Percentiles rank a stretch among this genome's conserved stretches.
Conservation (phyloP, 2,329 filamentous ascomycete species). For the Fusarium coicis region DNA sequence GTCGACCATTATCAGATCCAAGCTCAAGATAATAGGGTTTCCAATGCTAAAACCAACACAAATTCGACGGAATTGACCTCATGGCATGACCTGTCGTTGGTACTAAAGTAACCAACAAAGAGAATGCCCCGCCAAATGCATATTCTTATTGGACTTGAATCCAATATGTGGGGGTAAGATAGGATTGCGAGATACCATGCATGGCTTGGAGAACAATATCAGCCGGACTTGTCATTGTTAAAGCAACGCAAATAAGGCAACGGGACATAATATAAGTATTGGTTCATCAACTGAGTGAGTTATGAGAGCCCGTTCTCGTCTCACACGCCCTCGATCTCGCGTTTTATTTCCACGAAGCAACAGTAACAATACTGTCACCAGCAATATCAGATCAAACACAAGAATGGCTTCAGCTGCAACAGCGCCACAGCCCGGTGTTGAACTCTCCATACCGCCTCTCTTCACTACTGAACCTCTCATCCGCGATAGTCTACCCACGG, state of each 20-base stretch:
- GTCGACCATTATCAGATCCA: neutral
- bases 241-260: slow-evolving; percentile 28
- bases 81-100: slow-evolving; percentile 27
- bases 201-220: slow-evolving; percentile 46
- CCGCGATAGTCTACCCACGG: slow-evolving; percentile 72
- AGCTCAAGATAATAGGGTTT: neutral
- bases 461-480: slow-evolving; percentile 71
- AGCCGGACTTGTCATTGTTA: slow-evolving; percentile 33
- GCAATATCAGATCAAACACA: slow-evolving; percentile 17
- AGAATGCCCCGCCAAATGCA: slow-evolving; percentile 35
- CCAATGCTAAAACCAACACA: neutral
- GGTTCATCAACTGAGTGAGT: slow-evolving; percentile 37
- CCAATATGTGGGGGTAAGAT: slow-evolving; percentile 40
- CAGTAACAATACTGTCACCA: slow-evolving; percentile 17
- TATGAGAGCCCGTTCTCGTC: slow-evolving; percentile 46
- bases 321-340: slow-evolving; percentile 46
- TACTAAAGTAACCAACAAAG: slow-evolving; percentile 37
- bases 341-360: slow-evolving; percentile 47
- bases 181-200: slow-evolving; percentile 33
- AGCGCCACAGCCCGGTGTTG: slow-evolving; percentile 13
- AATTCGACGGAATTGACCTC: neutral
- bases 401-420: slow-evolving; percentile 28
- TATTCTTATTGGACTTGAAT: slow-evolving; percentile 27
- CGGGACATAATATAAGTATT: slow-evolving; percentile 27
- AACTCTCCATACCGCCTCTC: slow-evolving; percentile 60